A percentile compares a stretch with the other conserved stretches of the same genome.
These are phyloP conservation scores for Eucalyptus tenuipes DNA, from an alignment of 345 rosid species.

Conservation along the genomic window DNA sequence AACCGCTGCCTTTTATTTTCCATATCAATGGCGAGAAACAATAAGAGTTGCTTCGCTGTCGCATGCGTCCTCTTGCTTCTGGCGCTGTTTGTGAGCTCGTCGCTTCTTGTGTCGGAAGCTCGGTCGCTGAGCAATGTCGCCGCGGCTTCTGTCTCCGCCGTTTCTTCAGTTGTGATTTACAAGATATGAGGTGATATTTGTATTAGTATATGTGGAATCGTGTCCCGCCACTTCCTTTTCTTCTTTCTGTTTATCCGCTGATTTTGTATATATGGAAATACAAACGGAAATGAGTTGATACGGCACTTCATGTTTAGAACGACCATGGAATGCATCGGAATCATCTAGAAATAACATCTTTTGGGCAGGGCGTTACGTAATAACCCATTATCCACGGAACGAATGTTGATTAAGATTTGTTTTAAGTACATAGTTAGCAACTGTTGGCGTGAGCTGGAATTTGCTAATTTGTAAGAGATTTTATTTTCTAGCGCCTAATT, in stretches of 20 bases:
- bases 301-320: background rate
- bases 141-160: background rate
- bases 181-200: background rate
- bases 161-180: background rate
- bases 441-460: no score
- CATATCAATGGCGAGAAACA: no score
- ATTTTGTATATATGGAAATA: background rate
- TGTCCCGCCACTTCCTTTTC: background rate
- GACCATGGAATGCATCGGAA: background rate
- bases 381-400: background rate
- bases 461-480: no score
- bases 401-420: background rate
- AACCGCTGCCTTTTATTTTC: no score
- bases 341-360: background rate
- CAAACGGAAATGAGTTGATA: background rate
- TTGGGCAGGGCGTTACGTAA: background rate
- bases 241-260: background rate
- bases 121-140: conserved; percentile 7
- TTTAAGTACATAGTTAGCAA: background rate
- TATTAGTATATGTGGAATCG: background rate
- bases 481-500: no score
- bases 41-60: background rate
- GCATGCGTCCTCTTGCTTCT: background rate
- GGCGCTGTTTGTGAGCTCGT: background rate
- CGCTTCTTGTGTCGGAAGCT: conserved; percentile 1